Evolutionary conservation across 2,329 filamentous ascomycete genomes (phyloP).

Genomic region (Fusarium pseudoanthophilum): DNA sequence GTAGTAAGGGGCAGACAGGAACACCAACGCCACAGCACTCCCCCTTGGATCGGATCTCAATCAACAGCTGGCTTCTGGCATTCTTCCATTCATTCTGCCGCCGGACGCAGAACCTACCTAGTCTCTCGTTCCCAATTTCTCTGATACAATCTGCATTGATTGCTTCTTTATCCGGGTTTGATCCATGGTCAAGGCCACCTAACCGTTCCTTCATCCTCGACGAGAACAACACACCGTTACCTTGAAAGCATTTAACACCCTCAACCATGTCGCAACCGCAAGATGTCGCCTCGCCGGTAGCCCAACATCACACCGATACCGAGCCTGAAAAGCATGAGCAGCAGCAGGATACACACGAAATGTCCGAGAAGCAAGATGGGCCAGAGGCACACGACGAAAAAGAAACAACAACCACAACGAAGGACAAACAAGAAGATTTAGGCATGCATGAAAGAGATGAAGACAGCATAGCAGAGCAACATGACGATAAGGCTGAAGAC

Average conservation of each 20-base stretch:
- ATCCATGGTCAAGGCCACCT: constrained; percentile 39
- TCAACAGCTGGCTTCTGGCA: constrained; percentile 41
- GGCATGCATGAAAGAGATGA: constrained; percentile 1
- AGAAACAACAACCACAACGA: neutral
- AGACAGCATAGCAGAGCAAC: constrained; percentile 3
- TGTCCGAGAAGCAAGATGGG: neutral
- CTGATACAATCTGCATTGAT: constrained; percentile 21
- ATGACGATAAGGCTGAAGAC: neutral
- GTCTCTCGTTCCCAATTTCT: constrained; percentile 29
- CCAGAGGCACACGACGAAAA: constrained; percentile 11
- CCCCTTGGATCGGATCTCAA: constrained; percentile 38
- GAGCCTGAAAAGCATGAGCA: constrained; percentile 24
- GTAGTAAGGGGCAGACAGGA: constrained; percentile 39
- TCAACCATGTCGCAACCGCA: constrained; percentile 50
- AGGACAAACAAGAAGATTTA: constrained; percentile 21
- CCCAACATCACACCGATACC: constrained; percentile 17
- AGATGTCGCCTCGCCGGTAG: constrained; percentile 43
- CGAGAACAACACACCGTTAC: constrained; percentile 12
- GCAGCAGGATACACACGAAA: neutral
- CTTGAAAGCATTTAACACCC: constrained; percentile 3
- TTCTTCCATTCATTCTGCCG: constrained; percentile 39
- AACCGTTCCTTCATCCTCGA: constrained; percentile 25
- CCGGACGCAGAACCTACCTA: constrained; percentile 32
- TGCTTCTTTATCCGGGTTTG: constrained; percentile 23
- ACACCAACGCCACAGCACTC: constrained; percentile 42